These are phyloP conservation scores for Candida pseudoviswanathii DNA, from an alignment of 1,139 yeast genomes.

Conservation along the genomic window DNA sequence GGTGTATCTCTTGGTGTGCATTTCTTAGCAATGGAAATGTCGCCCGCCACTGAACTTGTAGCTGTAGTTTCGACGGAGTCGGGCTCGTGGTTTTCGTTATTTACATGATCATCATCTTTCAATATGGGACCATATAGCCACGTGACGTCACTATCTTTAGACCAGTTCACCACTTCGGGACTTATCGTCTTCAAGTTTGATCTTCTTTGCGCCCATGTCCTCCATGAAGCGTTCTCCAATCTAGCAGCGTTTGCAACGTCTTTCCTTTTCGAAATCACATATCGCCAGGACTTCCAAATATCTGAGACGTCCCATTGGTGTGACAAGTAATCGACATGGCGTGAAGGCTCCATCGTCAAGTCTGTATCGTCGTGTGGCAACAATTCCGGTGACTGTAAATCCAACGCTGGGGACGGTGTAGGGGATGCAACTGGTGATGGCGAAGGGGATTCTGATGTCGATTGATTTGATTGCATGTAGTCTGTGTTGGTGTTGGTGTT, in stretches of 20 bases:
- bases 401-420: slow-evolving; percentile 13
- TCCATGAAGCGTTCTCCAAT: slow-evolving; percentile 80
- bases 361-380: slow-evolving; percentile 85
- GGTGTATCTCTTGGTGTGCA: slow-evolving; percentile 28
- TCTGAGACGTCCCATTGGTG: slow-evolving; percentile 96
- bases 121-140: slow-evolving; percentile 83
- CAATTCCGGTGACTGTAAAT: slow-evolving; percentile 37
- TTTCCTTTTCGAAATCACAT: slow-evolving; percentile 78
- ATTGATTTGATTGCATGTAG: slow-evolving; percentile 6
- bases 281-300: slow-evolving; percentile 93
- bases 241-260: slow-evolving; percentile 70
- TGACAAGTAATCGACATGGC: slow-evolving; percentile 91
- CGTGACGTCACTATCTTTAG: slow-evolving; percentile 77
- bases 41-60: slow-evolving; percentile 50
- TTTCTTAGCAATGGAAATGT: slow-evolving; percentile 31
- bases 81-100: slow-evolving; percentile 17
- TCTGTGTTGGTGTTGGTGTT: background rate
- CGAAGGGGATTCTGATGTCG: slow-evolving; percentile 12
- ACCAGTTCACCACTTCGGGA: slow-evolving; percentile 78
- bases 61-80: slow-evolving; percentile 33
- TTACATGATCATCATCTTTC: slow-evolving; percentile 33
- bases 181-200: slow-evolving; percentile 65
- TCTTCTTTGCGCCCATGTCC: slow-evolving; percentile 85
- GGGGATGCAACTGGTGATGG: slow-evolving; percentile 18
- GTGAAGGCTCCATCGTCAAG: slow-evolving; percentile 75